phyloP scores from a whole-genome alignment of 176 grass and related monocot genomes.

The Typha latifolia region DNA sequence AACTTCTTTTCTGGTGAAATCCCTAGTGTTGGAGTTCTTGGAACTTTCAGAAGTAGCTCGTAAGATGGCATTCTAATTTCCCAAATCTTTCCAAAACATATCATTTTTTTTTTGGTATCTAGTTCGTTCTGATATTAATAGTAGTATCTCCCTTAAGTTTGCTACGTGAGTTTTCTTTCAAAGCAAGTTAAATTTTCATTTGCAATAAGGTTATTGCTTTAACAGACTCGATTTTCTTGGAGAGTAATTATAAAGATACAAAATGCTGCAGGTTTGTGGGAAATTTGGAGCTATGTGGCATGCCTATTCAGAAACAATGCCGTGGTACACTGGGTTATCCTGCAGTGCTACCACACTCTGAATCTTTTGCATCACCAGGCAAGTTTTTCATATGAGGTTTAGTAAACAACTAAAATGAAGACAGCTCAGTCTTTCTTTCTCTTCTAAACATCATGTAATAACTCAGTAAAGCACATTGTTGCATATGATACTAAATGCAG shows the following conservation, averaged over 20 bases:
- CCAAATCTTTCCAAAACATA: neutral
- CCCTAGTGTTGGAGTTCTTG: constrained; percentile 75
- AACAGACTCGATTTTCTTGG: too few relatives aligned
- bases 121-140: neutral
- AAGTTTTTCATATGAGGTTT: constrained; percentile 10
- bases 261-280: constrained; percentile 66
- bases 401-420: neutral
- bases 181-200: too few relatives aligned
- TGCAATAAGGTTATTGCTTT: too few relatives aligned
- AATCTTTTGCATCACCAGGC: constrained; percentile 58
- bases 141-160: too few relatives aligned
- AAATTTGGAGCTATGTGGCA: constrained; percentile 93
- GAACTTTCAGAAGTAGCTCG: constrained; percentile 87
- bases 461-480: neutral
- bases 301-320: constrained; percentile 71
- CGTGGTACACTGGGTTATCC: constrained; percentile 76
- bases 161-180: too few relatives aligned
- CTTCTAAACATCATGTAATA: neutral
- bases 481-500: constrained; percentile 2
- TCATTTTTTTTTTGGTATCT: too few relatives aligned
- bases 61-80: constrained; percentile 22
- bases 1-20: constrained; percentile 97
- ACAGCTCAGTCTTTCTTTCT: too few relatives aligned
- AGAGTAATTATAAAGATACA: neutral
- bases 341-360: constrained; percentile 62